These are phyloP conservation scores for Jamesozyma spencerorum DNA, from an alignment of 805 yeast species.

Conservation along the genomic window DNA sequence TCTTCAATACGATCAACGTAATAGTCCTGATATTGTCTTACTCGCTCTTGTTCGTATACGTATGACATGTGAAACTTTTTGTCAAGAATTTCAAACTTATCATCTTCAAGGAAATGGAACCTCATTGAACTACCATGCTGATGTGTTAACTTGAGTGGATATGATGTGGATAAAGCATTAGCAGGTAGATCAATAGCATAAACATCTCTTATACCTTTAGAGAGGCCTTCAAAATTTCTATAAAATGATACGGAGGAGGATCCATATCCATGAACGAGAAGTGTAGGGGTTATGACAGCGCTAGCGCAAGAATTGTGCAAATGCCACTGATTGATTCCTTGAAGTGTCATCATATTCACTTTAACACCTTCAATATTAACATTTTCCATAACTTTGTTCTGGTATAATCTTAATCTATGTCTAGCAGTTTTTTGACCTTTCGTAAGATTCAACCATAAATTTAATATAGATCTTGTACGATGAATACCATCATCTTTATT, in stretches of 20 bases:
- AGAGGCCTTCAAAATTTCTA: conserved; percentile 51
- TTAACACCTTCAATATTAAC: conserved; percentile 9
- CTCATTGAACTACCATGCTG: not conserved
- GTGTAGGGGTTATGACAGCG: conserved; percentile 27
- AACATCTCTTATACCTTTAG: conserved; percentile 41
- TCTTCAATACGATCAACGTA: conserved; percentile 51
- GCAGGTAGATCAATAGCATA: conserved; percentile 69
- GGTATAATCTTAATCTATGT: conserved; percentile 13
- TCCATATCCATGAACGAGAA: conserved; percentile 86
- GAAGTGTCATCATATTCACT: conserved; percentile 13
- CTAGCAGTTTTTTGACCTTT: not conserved
- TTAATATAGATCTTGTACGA: not conserved
- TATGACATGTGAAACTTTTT: not conserved
- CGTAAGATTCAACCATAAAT: not conserved
- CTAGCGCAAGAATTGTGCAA: conserved; percentile 19
- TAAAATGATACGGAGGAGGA: conserved; percentile 80
- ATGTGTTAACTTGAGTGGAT: conserved; percentile 15
- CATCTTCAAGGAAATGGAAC: not conserved
- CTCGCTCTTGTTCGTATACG: conserved; percentile 8
- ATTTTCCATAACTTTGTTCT: conserved; percentile 18
- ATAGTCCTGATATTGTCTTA: conserved; percentile 40
- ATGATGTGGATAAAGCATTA: conserved; percentile 56
- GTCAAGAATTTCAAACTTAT: not conserved
- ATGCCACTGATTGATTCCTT: conserved; percentile 28
- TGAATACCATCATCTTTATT: not conserved